A percentile compares a stretch with the other conserved stretches of the same genome.
phyloP scores from a whole-genome alignment of 2,329 filamentous ascomycete species.

The Aspergillus tanneri region DNA sequence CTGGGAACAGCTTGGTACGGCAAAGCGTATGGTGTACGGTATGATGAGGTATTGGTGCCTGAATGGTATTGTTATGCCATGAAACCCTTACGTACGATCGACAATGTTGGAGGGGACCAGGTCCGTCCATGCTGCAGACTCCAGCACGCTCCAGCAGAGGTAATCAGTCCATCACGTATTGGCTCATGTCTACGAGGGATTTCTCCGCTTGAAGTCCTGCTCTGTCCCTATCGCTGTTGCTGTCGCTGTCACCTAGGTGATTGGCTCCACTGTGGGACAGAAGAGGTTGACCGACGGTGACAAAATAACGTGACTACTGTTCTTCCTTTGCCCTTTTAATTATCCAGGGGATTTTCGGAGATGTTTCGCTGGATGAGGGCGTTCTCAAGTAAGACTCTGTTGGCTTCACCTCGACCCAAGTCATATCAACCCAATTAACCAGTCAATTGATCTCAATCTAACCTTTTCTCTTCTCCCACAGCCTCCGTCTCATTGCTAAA shows the following conservation, averaged over 20 bases:
- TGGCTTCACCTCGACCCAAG: neutral
- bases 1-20: too few relatives aligned
- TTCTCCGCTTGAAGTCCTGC: too few relatives aligned
- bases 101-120: too few relatives aligned
- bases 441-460: neutral
- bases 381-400: conserved; percentile 29
- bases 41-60: too few relatives aligned
- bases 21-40: conserved; percentile 10
- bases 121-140: too few relatives aligned
- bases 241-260: neutral
- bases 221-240: neutral
- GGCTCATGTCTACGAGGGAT: too few relatives aligned
- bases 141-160: too few relatives aligned
- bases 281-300: neutral
- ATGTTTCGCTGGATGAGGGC: conserved; percentile 34
- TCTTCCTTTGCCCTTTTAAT: conserved; percentile 9
- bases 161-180: neutral
- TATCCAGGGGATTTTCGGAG: conserved; percentile 13
- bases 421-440: conserved; percentile 1
- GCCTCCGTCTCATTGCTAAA: neutral
- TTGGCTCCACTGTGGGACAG: conserved; percentile 19
- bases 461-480: neutral
- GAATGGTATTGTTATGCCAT: too few relatives aligned
- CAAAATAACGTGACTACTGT: too few relatives aligned
- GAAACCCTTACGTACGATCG: too few relatives aligned